Evolutionary conservation across 2,329 filamentous ascomycete species (phyloP).

Genomic region (Fusarium sp.): DNA sequence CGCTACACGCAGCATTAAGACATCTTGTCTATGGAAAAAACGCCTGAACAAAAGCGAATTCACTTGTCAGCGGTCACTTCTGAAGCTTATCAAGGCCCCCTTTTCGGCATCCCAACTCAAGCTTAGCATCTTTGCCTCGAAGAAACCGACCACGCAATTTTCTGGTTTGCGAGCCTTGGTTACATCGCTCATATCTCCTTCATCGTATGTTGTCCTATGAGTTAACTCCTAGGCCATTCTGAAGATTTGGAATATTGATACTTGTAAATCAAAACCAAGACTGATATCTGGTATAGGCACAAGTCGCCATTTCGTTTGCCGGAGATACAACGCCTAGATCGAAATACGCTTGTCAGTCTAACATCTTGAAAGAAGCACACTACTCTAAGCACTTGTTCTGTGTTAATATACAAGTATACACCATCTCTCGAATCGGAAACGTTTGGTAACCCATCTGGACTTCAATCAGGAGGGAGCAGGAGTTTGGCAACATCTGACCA

Average conservation of each 20-base stretch:
- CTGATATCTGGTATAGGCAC: background rate
- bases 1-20: slow-evolving; percentile 46
- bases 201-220: slow-evolving; percentile 2
- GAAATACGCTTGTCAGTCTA: background rate
- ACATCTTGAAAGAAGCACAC: background rate
- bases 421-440: background rate
- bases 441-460: background rate
- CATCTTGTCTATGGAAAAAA: slow-evolving; percentile 39
- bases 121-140: background rate
- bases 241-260: background rate
- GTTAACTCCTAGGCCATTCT: background rate
- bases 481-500: background rate
- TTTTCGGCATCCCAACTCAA: background rate
- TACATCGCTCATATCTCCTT: background rate
- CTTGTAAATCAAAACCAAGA: background rate
- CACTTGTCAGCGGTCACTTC: slow-evolving; percentile 30
- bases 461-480: background rate
- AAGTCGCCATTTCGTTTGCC: background rate
- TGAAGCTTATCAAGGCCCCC: slow-evolving; percentile 1
- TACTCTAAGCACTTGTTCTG: background rate
- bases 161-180: background rate
- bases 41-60: slow-evolving; percentile 27
- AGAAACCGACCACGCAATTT: background rate
- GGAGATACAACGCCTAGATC: background rate
- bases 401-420: background rate